These are phyloP conservation scores for Sequoia sempervirens DNA, from an alignment of 75 land plant genomes.

Conservation along the genomic window DNA sequence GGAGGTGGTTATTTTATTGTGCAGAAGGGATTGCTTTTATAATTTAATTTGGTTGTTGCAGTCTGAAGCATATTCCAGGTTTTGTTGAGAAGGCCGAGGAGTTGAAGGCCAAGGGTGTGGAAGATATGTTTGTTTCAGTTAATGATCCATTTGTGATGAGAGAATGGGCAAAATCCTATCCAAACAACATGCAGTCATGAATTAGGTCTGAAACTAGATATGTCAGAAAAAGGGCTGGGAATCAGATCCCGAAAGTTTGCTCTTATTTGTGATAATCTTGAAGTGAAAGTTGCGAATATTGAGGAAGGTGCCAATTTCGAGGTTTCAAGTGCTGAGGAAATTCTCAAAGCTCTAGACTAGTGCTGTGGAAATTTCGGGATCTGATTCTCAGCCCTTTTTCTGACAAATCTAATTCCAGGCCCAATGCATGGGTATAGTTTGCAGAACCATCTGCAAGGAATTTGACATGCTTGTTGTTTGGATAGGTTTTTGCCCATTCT, in stretches of 20 bases:
- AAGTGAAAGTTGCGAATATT: conserved; percentile 78
- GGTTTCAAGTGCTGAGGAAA: conserved; percentile 77
- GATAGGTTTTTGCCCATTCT: too few species aligned
- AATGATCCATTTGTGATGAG: conserved; percentile 91
- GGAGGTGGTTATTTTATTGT: not conserved
- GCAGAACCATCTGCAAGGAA: too few species aligned
- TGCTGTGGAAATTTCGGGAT: too few species aligned
- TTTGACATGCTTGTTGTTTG: too few species aligned
- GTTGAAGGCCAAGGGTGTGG: conserved; percentile 41
- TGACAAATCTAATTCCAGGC: too few species aligned
- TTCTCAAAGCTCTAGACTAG: conserved; percentile 51
- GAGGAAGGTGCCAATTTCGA: conserved; percentile 79
- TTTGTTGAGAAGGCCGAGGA: conserved; percentile 33
- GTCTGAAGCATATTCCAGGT: conserved; percentile 39
- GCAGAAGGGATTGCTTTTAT: not conserved
- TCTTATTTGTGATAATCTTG: conserved; percentile 58
- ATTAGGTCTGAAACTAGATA: conserved; percentile 82
- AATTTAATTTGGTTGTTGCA: not conserved
- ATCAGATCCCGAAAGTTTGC: conserved; percentile 74
- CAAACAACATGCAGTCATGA: conserved; percentile 62
- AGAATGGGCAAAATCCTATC: conserved; percentile 86
- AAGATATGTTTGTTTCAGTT: conserved; percentile 41
- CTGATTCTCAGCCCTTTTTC: too few species aligned
- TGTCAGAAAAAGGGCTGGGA: conserved; percentile 76
- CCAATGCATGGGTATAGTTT: too few species aligned